Percentiles rank a stretch among this genome's conserved stretches.
phyloP scores from a whole-genome alignment of 352 stramenopile species.

The Phytophthora citrophthora region DNA sequence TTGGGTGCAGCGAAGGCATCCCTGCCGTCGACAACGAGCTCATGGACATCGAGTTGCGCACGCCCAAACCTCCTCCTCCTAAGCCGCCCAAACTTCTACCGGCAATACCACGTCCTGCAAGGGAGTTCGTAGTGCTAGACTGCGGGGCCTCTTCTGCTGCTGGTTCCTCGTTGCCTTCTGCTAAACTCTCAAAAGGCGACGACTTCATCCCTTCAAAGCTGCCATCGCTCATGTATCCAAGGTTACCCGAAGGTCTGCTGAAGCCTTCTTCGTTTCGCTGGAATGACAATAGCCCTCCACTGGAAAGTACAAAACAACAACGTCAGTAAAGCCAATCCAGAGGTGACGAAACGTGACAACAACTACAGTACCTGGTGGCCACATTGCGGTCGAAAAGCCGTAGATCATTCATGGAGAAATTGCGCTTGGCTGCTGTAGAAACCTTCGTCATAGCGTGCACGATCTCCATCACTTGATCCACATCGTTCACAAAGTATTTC shows the following conservation, averaged over 20 bases:
- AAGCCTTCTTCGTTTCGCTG: conserved; percentile 30
- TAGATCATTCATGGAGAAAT: conserved; percentile 88
- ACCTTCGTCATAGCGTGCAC: conserved; percentile 89
- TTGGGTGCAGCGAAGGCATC: conserved; percentile 59
- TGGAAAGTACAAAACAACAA: conserved; percentile 19
- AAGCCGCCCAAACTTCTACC: conserved; percentile 29
- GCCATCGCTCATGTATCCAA: conserved; percentile 52
- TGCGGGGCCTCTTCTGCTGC: conserved; percentile 19
- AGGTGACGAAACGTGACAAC: conserved; percentile 2
- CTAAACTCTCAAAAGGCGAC: conserved; percentile 40
- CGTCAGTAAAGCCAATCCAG: conserved; percentile 1
- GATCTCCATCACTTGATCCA: conserved; percentile 96
- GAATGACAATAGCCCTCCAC: conserved; percentile 37
- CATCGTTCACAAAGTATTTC: conserved; percentile 98
- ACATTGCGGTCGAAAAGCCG: conserved; percentile 68
- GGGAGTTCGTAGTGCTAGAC: conserved; percentile 10
- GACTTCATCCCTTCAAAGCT: conserved; percentile 55
- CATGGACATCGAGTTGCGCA: conserved; percentile 88
- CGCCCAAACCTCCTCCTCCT: conserved; percentile 21
- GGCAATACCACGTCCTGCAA: conserved; percentile 34
- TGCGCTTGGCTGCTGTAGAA: conserved; percentile 82
- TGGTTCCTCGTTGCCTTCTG: conserved; percentile 18
- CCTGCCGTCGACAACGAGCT: conserved; percentile 73
- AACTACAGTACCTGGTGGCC: conserved; percentile 59
- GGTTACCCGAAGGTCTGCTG: conserved; percentile 23